phyloP scores from a whole-genome alignment of 805 yeast species.

The Metschnikowia anglica region DNA sequence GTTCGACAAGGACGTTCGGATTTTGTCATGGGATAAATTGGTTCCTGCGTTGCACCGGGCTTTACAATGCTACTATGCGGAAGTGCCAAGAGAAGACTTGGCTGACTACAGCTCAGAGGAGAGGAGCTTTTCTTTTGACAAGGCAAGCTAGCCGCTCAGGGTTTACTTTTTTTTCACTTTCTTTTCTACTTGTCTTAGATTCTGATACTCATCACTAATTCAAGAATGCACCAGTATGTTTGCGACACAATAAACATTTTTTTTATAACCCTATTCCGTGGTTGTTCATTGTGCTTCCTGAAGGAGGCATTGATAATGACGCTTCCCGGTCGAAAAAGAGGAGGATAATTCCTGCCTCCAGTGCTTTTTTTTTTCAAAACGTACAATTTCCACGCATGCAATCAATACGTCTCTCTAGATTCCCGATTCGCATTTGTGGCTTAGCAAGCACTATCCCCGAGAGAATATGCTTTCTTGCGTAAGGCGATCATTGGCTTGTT shows the following conservation, averaged over 20 bases:
- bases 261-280: background rate
- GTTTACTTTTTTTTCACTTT: background rate
- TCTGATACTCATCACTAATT: background rate
- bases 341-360: too few relatives aligned
- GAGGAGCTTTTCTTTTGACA: conserved; percentile 1
- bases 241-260: conserved; percentile 1
- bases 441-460: background rate
- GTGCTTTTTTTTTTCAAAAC: too few relatives aligned
- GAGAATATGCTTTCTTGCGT: background rate
- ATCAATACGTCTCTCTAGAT: background rate
- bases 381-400: background rate
- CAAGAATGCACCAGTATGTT: background rate
- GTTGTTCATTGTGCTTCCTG: background rate
- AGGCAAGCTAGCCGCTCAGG: background rate
- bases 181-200: background rate
- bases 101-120: background rate
- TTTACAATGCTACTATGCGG: conserved; percentile 62
- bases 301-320: background rate
- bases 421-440: conserved; percentile 3
- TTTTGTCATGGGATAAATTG: conserved; percentile 58
- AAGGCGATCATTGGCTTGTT: background rate
- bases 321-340: background rate
- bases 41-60: conserved; percentile 63
- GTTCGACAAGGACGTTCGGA: conserved; percentile 65
- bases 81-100: conserved; percentile 40